These are phyloP conservation scores for Stagonosporopsis vannaccii DNA, from an alignment of 2,329 filamentous ascomycete genomes.

Conservation along the genomic window DNA sequence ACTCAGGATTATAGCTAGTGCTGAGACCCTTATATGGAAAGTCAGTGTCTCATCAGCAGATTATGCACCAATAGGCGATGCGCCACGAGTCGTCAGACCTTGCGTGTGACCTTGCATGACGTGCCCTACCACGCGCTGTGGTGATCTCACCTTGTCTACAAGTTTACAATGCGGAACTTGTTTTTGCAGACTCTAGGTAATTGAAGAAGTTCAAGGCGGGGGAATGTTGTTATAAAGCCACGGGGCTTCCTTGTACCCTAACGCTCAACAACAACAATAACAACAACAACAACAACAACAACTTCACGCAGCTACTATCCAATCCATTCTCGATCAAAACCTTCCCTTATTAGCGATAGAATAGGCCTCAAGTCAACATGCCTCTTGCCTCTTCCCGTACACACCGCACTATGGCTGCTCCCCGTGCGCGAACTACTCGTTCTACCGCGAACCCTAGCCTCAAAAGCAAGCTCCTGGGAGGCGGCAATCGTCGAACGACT, in stretches of 20 bases:
- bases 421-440: slow-evolving; percentile 42
- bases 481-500: slow-evolving; percentile 46
- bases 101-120: slow-evolving; percentile 36
- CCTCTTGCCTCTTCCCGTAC: slow-evolving; percentile 37
- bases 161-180: slow-evolving; percentile 24
- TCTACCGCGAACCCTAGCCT: slow-evolving; percentile 57
- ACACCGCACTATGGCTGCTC: slow-evolving; percentile 31
- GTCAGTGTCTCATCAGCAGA: slow-evolving; percentile 19
- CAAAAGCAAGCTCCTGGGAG: slow-evolving; percentile 61
- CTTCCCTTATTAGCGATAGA: background rate
- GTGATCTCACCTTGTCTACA: slow-evolving; percentile 12
- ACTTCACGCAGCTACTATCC: background rate
- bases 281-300: background rate
- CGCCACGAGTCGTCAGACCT: slow-evolving; percentile 20
- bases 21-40: slow-evolving; percentile 9
- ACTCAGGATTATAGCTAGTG: slow-evolving; percentile 21
- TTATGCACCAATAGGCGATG: slow-evolving; percentile 22
- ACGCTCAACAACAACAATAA: background rate
- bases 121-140: slow-evolving; percentile 20
- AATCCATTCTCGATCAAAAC: background rate
- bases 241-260: background rate
- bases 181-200: slow-evolving; percentile 22
- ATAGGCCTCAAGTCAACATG: slow-evolving; percentile 28
- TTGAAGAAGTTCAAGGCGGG: slow-evolving; percentile 2
- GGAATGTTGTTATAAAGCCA: slow-evolving; percentile 15